phyloP scores from a whole-genome alignment of 1,139 yeast species.

The Suhomyces coccinellae region DNA sequence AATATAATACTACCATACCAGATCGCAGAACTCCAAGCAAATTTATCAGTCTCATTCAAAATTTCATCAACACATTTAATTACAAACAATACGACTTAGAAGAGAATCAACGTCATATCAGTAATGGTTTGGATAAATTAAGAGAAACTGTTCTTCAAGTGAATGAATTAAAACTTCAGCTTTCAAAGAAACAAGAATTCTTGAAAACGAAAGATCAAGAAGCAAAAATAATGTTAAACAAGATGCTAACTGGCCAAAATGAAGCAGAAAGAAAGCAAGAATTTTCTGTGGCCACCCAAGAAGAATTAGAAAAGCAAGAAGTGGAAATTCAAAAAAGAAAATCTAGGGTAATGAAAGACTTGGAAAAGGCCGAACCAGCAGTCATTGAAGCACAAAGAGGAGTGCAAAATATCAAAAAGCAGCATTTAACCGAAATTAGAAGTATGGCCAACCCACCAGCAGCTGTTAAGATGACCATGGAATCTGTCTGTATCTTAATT shows the following conservation, averaged over 20 bases:
- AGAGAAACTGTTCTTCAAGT: slow-evolving; percentile 79
- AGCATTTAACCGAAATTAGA: slow-evolving; percentile 84
- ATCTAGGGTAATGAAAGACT: slow-evolving; percentile 56
- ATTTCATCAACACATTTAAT: slow-evolving; percentile 47
- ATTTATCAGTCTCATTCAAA: slow-evolving; percentile 52
- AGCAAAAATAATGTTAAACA: slow-evolving; percentile 70
- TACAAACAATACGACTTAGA: slow-evolving; percentile 53
- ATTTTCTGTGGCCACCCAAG: slow-evolving; percentile 77
- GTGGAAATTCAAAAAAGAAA: slow-evolving; percentile 57
- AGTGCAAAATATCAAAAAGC: slow-evolving; percentile 88
- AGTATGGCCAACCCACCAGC: slow-evolving; percentile 92
- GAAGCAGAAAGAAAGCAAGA: slow-evolving; percentile 91
- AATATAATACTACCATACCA: slow-evolving; percentile 13
- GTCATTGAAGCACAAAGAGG: slow-evolving; percentile 81
- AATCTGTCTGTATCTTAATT: slow-evolving; percentile 79
- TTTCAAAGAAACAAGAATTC: slow-evolving; percentile 54
- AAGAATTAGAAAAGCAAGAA: slow-evolving; percentile 69
- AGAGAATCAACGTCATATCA: slow-evolving; percentile 69
- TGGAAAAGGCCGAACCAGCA: slow-evolving; percentile 80
- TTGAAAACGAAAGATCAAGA: slow-evolving; percentile 60
- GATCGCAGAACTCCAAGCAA: slow-evolving; percentile 51
- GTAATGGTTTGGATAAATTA: slow-evolving; percentile 71
- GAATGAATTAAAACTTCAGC: slow-evolving; percentile 52
- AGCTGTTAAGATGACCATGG: slow-evolving; percentile 81
- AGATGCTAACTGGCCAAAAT: slow-evolving; percentile 84